These are phyloP conservation scores for Hyphochytrium catenoides DNA, from an alignment of 352 stramenopile species.

Conservation along the genomic window DNA sequence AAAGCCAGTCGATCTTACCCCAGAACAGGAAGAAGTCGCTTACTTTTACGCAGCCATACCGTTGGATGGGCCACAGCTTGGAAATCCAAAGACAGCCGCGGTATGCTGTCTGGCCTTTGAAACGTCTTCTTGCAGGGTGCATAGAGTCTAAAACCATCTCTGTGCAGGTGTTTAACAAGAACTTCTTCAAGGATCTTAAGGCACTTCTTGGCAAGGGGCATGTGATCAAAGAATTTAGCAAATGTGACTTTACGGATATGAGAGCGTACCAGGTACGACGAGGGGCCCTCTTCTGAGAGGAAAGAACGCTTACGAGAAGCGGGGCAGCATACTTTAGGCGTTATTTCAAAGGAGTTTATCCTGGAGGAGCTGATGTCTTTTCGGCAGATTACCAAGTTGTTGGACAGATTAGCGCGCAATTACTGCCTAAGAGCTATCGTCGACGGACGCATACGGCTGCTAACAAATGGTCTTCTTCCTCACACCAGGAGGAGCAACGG, in stretches of 20 bases:
- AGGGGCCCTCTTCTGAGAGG: background rate
- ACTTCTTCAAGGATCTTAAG: conserved; percentile 90
- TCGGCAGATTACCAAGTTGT: background rate
- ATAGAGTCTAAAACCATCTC: too few relatives aligned
- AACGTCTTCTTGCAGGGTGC: too few relatives aligned
- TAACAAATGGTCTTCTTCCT: too few relatives aligned
- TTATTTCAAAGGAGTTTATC: too few relatives aligned
- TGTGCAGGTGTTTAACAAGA: conserved; percentile 96
- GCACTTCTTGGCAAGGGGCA: conserved; percentile 74
- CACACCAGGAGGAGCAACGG: too few relatives aligned
- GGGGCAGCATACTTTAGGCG: too few relatives aligned
- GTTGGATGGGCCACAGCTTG: conserved; percentile 89
- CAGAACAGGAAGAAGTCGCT: conserved; percentile 78
- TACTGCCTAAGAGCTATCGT: too few relatives aligned
- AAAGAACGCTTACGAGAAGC: background rate
- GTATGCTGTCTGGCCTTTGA: too few relatives aligned
- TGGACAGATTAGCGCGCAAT: conserved; percentile 35
- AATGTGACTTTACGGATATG: conserved; percentile 91
- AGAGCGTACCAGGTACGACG: conserved; percentile 22
- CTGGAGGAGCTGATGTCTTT: conserved; percentile 37
- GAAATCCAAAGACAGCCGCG: conserved; percentile 81
- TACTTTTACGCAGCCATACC: conserved; percentile 87
- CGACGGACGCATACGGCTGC: too few relatives aligned
- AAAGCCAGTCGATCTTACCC: conserved; percentile 74
- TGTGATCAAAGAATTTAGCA: conserved; percentile 83